Base-by-base conservation (phyloP, 1,139 yeast genomes). In the Suhomyces yuchorum region DNA sequence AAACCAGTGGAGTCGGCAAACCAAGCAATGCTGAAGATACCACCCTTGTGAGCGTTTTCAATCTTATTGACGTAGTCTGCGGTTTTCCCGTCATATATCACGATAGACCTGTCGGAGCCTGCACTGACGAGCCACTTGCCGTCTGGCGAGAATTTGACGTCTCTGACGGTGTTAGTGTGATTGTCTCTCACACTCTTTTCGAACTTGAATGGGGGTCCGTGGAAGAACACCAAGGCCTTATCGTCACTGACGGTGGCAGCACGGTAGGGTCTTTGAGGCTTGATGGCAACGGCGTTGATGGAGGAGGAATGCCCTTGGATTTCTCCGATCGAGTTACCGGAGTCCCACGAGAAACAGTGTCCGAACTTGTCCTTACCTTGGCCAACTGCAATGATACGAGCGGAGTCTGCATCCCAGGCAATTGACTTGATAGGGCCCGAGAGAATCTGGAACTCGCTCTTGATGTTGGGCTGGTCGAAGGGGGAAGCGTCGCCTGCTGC, bases 201-300 rank as follows among this genome's bases (percentile, higher is more conserved):
- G 60, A 93, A 93, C 61, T 88, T 88, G 75, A 91, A 93, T 0
- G 99, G 99, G 1, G 97, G 97, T 0, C 99, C 98, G 47, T 84
- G 84, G 64, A 80, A 85, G 63, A 92, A 91, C 2, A 92, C 96
- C 58, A 92, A 67, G 0, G 89, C 85, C 48, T 84, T 82, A 63
- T 93, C 98, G 59, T 91, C 96, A 46, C 96, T 82, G 4, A 87
- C 97, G 3, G 99, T 91, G 14, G 90, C 96, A 1, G 97, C 97
- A 51, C 97, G 75, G 71, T 87, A 90, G 3, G 99, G 99, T 64
- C 99, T 80, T 50, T 80, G 83, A n/a, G 92, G 89, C 60, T 87
- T 86, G 56, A 93, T 85, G 47, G 87, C 84, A 11, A 90, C 96
- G 0, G 95, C 89, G 61, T 87, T 90, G 62, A 92, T 82, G 37